Evolutionary conservation across 176 grass and related monocot species (phyloP), one percentile per base, ranked within the genome.

Genomic region (Paspalum notatum): DNA sequence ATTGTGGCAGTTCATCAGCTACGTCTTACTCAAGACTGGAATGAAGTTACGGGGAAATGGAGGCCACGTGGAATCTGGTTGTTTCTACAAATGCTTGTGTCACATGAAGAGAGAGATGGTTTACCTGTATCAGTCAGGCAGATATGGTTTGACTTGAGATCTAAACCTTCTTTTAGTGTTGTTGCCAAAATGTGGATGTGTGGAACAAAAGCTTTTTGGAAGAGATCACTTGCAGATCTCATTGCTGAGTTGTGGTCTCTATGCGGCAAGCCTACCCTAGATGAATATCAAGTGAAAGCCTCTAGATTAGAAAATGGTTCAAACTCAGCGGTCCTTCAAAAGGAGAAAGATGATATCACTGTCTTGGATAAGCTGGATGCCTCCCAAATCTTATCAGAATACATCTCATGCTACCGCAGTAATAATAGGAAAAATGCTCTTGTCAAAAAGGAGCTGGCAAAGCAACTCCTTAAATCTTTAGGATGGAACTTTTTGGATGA

Each of bases 1-100:
- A 80, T 67, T 59, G 69, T 97, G 13, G 2, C 41, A 3, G 75
- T 91, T 42, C 48, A 89, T 71, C 82, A 69, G 40, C 66, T 97
- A 62, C 85, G 91, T 66, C 8, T 65, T 66, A 87, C 94, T n/a
- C 87, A 43, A 66, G 78, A 93, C 51, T 97, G 94, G 94, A 41
- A 90, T 79, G 94, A 91, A 89, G 70, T 83, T 62, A 89, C 84
- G 56, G 91, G 82, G 6, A n/a, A 84, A 49, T 97, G 94, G 94
- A 88, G 62, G 55, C 71, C 63, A 27, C 91, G 91, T 1, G 94
- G 91, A 14, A 54, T 72, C 60, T 97, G 94, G 94, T 66, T 83
- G 45, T 91, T 97, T 85, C 84, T 93, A 25, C 80, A 90, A 27
- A 75, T 82, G 46, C 78, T 97, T 12, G 54, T 81, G 47, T 78